These are phyloP conservation scores for Pseudoperonospora humuli DNA, from an alignment of 352 stramenopile species.

Conservation along the genomic window DNA sequence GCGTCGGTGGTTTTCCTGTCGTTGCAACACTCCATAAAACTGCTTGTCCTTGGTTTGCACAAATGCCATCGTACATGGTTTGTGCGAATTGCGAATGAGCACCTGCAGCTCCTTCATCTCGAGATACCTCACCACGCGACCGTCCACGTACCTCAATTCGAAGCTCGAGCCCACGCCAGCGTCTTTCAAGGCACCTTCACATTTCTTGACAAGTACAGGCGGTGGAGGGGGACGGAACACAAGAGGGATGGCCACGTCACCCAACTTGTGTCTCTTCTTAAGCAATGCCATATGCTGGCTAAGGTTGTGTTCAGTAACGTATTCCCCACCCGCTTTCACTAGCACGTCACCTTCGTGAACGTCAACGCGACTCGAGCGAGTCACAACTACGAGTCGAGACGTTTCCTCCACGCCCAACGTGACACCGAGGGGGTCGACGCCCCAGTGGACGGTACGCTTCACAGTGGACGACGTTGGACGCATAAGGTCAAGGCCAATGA, in stretches of 20 bases:
- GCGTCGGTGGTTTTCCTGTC: constrained; percentile 21
- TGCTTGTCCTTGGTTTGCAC: constrained; percentile 46
- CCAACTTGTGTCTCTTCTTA: constrained; percentile 39
- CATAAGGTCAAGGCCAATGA: constrained; percentile 54
- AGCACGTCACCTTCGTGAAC: constrained; percentile 54
- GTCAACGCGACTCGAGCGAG: constrained; percentile 42
- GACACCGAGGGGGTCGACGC: constrained; percentile 42
- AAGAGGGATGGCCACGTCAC: constrained; percentile 37
- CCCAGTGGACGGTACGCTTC: constrained; percentile 35
- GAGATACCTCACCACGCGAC: constrained; percentile 47
- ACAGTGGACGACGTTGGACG: constrained; percentile 16
- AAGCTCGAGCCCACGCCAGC: constrained; percentile 51
- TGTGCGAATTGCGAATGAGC: constrained; percentile 41
- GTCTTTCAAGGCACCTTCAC: constrained; percentile 31
- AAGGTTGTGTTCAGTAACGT: constrained; percentile 46
- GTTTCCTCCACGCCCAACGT: constrained; percentile 70
- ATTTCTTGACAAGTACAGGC: constrained; percentile 47
- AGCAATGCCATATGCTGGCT: constrained; percentile 42
- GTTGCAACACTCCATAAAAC: constrained; percentile 30
- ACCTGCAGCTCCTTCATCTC: constrained; percentile 58
- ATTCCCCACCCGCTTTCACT: constrained; percentile 31
- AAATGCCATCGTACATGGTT: constrained; percentile 58
- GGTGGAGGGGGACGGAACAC: constrained; percentile 51
- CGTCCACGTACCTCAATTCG: constrained; percentile 55
- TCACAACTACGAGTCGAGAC: constrained; percentile 61